Percentiles rank a stretch among this genome's conserved stretches.
phyloP scores from a whole-genome alignment of 2,329 filamentous ascomycete species.

The Aspergillus puulaauensis region DNA sequence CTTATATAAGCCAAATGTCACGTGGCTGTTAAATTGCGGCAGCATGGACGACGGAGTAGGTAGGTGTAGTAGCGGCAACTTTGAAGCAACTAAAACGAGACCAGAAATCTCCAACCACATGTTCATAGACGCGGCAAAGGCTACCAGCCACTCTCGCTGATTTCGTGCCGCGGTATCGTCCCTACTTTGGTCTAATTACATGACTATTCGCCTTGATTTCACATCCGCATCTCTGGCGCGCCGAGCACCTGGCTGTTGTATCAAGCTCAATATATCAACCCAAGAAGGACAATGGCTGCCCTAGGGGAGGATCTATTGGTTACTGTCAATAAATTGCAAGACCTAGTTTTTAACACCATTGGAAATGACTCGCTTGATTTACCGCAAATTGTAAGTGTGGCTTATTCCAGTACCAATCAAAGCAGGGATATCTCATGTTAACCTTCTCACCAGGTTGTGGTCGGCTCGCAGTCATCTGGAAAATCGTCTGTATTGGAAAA shows the following conservation, averaged over 20 bases:
- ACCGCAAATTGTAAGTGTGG: conserved; percentile 82
- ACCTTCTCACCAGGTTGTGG: conserved; percentile 70
- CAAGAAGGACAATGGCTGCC: conserved; percentile 69
- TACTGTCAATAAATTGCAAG: conserved; percentile 97
- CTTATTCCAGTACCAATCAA: neutral
- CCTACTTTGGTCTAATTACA: neutral
- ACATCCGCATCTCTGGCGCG: neutral
- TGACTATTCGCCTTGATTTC: neutral
- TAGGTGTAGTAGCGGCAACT: neutral
- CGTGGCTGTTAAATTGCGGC: neutral
- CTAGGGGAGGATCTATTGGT: conserved; percentile 93
- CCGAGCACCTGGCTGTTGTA: neutral
- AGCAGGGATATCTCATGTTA: neutral
- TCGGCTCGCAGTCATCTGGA: conserved; percentile 95
- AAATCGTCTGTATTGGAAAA: conserved; percentile 99
- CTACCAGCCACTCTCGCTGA: neutral
- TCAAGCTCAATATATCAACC: neutral
- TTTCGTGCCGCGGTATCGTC: neutral
- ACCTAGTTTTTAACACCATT: conserved; percentile 99
- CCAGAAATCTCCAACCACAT: neutral
- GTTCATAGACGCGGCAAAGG: neutral
- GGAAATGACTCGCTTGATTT: conserved; percentile 97
- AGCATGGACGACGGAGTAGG: neutral
- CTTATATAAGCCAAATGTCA: neutral
- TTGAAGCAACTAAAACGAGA: neutral